A percentile compares a stretch with the other conserved stretches of the same genome.
These are phyloP conservation scores for Pseudoperonospora humuli DNA, from an alignment of 352 stramenopile genomes.

Conservation along the genomic window DNA sequence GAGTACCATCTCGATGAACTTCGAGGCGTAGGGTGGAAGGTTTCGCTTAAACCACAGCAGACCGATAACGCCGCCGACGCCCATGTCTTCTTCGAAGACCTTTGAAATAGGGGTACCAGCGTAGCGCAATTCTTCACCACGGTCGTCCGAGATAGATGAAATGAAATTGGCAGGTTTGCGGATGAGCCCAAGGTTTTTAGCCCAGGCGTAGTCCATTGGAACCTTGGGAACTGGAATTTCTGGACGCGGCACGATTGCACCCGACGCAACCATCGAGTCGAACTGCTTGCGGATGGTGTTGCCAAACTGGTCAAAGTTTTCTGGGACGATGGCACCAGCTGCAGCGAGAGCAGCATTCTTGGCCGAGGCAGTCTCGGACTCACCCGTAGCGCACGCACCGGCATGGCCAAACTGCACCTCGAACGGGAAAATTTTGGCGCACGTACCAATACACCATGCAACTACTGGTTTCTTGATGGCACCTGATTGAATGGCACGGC, in stretches of 20 bases:
- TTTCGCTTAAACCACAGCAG: slow-evolving; percentile 94
- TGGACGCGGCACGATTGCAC: slow-evolving; percentile 74
- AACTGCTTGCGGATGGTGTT: slow-evolving; percentile 89
- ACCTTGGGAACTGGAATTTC: slow-evolving; percentile 91
- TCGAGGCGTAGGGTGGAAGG: slow-evolving; percentile 84
- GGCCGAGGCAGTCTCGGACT: slow-evolving; percentile 90
- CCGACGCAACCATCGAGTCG: slow-evolving; percentile 66
- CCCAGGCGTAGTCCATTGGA: slow-evolving; percentile 96
- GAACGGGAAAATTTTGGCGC: slow-evolving; percentile 95
- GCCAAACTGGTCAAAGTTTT: slow-evolving; percentile 94
- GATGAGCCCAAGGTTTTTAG: slow-evolving; percentile 93
- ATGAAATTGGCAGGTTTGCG: slow-evolving; percentile 96
- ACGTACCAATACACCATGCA: slow-evolving; percentile 97
- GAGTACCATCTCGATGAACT: slow-evolving; percentile 98
- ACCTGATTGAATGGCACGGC: slow-evolving; percentile 88
- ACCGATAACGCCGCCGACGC: slow-evolving; percentile 90
- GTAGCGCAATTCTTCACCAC: slow-evolving; percentile 94
- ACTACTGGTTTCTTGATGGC: slow-evolving; percentile 95
- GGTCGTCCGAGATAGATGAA: slow-evolving; percentile 96
- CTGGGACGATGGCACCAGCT: slow-evolving; percentile 88
- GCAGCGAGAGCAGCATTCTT: slow-evolving; percentile 90
- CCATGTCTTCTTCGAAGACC: slow-evolving; percentile 91
- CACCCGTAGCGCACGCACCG: slow-evolving; percentile 87
- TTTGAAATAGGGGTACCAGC: slow-evolving; percentile 93
- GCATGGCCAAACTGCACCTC: slow-evolving; percentile 97